Evolutionary conservation across 768 basidiomycete species (phyloP), one percentile per base, ranked within the genome.

Genomic region (Tremella yokohamensis): DNA sequence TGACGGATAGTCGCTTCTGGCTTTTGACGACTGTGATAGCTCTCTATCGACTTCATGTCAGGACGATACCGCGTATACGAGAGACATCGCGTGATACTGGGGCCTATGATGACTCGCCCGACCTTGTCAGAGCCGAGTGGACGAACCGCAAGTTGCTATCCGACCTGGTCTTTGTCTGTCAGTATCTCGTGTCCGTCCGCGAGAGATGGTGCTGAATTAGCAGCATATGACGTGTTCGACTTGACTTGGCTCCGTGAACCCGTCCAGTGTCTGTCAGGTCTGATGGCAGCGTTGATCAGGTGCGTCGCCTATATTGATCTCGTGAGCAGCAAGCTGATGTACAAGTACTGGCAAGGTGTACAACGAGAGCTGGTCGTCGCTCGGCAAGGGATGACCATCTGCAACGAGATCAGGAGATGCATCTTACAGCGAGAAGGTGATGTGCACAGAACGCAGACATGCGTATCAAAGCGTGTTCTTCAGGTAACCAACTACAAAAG

Each of bases 211-310:
- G 52, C 52, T 55, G 26, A 51, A 9, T 20, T 44, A 9, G 7
- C 53, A 74, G 72, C 67, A 13, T 74, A 69, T 54, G 72, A 74
- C 38, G 68, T 72, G 20, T 66, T 74, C 34, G 49, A 69, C 26
- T 44, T 69, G 13, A 58, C 54, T 9, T 63, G 58, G 60, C 44
- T 72, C 13, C 60, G 64, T 45, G 72, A 74, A 50, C 72, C 72
- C 8, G 56, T 74, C n/a, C 69, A 72, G 42, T 69, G 68, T 44
- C 47, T 66, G 9, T 53, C 70, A 18, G 72, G 72, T 2, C 44
- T 74, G 25, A 40, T 58, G 13, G 61, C 72, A 8, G 72, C 54
- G 25, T 42, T 74, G 1, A 71, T 73, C 38, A 67, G 66, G 68
- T 70, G 25, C 8, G 62, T 60, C 26, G 29, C 29, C 29, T 34